These are phyloP conservation scores for Daphne laureola DNA, from an alignment of 441 rosid genomes.

Conservation along the genomic window DNA sequence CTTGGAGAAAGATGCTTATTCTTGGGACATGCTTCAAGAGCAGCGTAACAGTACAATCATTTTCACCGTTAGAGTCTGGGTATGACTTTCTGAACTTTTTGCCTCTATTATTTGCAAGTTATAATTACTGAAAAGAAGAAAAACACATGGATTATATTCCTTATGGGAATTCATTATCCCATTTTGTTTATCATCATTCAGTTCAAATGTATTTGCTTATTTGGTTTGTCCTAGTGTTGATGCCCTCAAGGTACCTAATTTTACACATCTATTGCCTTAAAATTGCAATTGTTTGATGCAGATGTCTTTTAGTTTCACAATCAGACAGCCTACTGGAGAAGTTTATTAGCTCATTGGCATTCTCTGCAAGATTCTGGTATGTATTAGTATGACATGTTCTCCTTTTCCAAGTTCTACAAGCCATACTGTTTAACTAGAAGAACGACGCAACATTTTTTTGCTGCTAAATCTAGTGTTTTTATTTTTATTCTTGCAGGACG, in stretches of 20 bases:
- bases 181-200: neutral
- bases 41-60: constrained; percentile 54
- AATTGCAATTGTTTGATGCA: constrained; percentile 31
- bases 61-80: constrained; percentile 80
- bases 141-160: neutral
- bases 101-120: constrained; percentile 8
- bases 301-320: constrained; percentile 45
- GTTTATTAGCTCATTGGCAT: constrained; percentile 59
- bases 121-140: constrained; percentile 2
- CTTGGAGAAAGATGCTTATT: constrained; percentile 59
- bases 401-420: too few species aligned
- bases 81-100: constrained; percentile 20
- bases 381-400: constrained; percentile 9
- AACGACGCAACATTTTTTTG: too few species aligned
- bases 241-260: constrained; percentile 5
- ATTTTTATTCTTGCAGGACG: constrained; percentile 51
- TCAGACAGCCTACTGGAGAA: constrained; percentile 47
- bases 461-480: constrained; percentile 11
- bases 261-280: constrained; percentile 11
- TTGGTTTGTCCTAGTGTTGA: neutral
- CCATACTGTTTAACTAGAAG: too few species aligned
- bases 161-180: constrained; percentile 7
- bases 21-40: constrained; percentile 84
- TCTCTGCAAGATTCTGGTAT: constrained; percentile 81
- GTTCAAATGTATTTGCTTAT: neutral